These are phyloP conservation scores for Apophysomyces sp. DNA, from an alignment of 371 early-diverging fungal species.

Conservation along the genomic window DNA sequence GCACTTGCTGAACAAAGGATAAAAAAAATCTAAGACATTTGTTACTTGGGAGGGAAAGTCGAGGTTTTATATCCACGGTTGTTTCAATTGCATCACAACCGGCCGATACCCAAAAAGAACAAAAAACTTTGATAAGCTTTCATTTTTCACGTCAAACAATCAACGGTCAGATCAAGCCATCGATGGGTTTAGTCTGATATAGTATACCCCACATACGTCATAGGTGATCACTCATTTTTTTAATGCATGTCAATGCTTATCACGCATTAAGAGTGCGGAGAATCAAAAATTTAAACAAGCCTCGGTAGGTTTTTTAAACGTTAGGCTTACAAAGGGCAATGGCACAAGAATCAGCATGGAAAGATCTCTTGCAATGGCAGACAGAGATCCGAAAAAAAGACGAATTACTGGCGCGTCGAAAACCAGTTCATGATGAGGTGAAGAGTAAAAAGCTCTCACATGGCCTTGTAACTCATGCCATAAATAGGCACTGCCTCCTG, in stretches of 20 bases:
- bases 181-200: too few species aligned
- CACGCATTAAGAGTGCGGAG: not conserved
- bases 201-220: not conserved
- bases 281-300: not conserved
- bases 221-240: not conserved
- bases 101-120: too few species aligned
- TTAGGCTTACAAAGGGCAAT: not conserved
- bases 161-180: not conserved
- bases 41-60: too few species aligned
- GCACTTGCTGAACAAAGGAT: not conserved
- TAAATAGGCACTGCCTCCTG: slow-evolving; percentile 15
- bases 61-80: not conserved
- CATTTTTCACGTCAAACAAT: not conserved
- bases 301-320: not conserved
- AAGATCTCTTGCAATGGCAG: slow-evolving; percentile 4
- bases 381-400: slow-evolving; percentile 2
- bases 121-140: too few species aligned
- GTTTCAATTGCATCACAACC: not conserved
- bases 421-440: slow-evolving; percentile 22
- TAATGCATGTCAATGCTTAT: not conserved
- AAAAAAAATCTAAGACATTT: slow-evolving; percentile 6
- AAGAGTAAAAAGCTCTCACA: not conserved
- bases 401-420: slow-evolving; percentile 9
- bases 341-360: slow-evolving; percentile 1
- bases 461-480: not conserved